phyloP scores from a whole-genome alignment of 1,139 yeast species.

The Candida sanyaensis region DNA sequence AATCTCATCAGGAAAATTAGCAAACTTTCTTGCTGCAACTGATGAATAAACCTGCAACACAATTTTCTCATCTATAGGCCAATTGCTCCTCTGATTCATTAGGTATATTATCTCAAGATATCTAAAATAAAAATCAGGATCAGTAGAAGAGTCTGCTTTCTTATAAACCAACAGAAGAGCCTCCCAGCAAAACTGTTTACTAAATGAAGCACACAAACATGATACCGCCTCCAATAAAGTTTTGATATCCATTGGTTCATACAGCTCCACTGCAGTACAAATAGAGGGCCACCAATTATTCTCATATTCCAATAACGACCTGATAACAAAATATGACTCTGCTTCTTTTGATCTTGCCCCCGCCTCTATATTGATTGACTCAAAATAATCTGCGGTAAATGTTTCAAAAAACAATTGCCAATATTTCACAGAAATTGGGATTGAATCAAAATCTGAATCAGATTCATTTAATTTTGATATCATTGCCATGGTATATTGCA shows the following conservation, averaged over 20 bases:
- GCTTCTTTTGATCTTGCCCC: conserved; percentile 8
- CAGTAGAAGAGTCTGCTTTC: conserved; percentile 6
- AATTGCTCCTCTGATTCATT: conserved; percentile 27
- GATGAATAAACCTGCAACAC: conserved; percentile 30
- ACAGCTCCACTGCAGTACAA: conserved; percentile 3
- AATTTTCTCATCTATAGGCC: conserved; percentile 42
- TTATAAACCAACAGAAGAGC: conserved; percentile 11
- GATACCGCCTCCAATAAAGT: conserved; percentile 15
- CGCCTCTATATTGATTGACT: conserved; percentile 6
- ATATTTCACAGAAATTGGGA: conserved; percentile 6
- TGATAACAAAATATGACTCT: conserved; percentile 16
- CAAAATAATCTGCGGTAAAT: conserved; percentile 10
- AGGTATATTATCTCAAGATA: conserved; percentile 33
- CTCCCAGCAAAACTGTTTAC: conserved; percentile 11
- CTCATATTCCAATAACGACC: conserved; percentile 6
- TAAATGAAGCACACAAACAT: conserved; percentile 12
- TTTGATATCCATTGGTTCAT: conserved; percentile 6
- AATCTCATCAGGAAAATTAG: conserved; percentile 40
- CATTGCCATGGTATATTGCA: conserved; percentile 20
- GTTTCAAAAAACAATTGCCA: conserved; percentile 17
- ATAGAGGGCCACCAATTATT: conserved; percentile 12
- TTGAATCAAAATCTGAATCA: not conserved
- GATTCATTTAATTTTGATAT: conserved; percentile 7
- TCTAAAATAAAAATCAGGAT: conserved; percentile 20
- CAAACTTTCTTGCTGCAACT: conserved; percentile 35